These are phyloP conservation scores for Xylaria polymorpha DNA, from an alignment of 2,329 filamentous ascomycete species.

Conservation along the genomic window DNA sequence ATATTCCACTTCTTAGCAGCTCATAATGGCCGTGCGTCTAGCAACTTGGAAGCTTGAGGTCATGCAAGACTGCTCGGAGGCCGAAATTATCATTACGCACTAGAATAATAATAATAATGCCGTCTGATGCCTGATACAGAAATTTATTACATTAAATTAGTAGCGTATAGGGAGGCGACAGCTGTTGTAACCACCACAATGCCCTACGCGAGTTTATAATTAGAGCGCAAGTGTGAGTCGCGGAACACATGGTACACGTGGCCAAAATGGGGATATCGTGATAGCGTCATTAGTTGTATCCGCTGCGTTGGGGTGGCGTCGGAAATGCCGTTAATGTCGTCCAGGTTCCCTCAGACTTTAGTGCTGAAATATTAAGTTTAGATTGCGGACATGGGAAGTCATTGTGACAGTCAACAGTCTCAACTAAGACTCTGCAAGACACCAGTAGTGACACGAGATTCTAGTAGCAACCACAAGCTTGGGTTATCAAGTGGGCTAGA, in stretches of 20 bases:
- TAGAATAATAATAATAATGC: not conserved
- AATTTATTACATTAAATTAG: not conserved
- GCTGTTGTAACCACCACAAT: not conserved
- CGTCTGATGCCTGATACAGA: not conserved
- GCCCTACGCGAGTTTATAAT: not conserved
- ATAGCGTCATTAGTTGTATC: not conserved
- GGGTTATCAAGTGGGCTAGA: not conserved
- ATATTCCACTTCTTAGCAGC: not conserved
- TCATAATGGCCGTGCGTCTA: not conserved
- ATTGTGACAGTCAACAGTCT: not conserved
- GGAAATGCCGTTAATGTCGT: not conserved
- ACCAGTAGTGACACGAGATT: not conserved
- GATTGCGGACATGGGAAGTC: not conserved
- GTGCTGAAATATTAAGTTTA: not conserved
- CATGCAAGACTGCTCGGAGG: not conserved
- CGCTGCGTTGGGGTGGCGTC: not conserved
- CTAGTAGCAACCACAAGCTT: not conserved
- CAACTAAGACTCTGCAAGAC: too few relatives aligned
- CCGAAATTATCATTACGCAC: not conserved
- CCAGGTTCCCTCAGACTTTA: not conserved
- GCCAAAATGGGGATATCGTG: not conserved
- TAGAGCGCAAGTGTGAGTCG: not conserved
- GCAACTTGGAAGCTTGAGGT: not conserved
- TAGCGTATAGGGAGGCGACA: not conserved
- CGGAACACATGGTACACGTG: not conserved